phyloP scores from a whole-genome alignment of 2,329 filamentous ascomycete species.

The Ophiostoma himal-ulmi region DNA sequence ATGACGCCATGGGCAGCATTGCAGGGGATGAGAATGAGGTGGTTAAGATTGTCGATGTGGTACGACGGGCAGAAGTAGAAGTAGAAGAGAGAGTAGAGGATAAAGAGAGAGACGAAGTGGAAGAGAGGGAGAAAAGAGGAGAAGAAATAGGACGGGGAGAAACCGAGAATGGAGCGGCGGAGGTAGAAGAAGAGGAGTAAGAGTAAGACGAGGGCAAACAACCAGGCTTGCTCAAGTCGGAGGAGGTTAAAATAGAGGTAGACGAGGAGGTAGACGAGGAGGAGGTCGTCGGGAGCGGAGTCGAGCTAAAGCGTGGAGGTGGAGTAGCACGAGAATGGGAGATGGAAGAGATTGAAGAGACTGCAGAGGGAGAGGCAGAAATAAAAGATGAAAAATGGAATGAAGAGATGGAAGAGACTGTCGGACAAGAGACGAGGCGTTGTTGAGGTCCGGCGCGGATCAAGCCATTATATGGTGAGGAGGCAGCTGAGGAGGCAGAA shows the following conservation, averaged over 20 bases:
- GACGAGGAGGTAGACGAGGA: not conserved
- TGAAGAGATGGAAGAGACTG: not conserved
- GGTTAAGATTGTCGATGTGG: constrained; percentile 7
- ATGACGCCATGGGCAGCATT: constrained; percentile 39
- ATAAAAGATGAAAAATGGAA: constrained; percentile 9
- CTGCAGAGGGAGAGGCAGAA: not conserved
- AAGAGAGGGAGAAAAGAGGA: constrained; percentile 7
- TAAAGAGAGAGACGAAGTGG: constrained; percentile 4
- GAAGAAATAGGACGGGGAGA: constrained; percentile 8
- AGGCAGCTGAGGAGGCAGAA: constrained; percentile 13
- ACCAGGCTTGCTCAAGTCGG: constrained; percentile 6
- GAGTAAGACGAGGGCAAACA: not conserved
- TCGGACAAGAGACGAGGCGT: constrained; percentile 1
- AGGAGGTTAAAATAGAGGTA: not conserved
- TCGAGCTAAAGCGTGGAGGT: constrained; percentile 11
- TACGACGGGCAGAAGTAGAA: not conserved
- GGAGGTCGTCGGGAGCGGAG: constrained; percentile 14
- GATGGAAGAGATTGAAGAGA: not conserved
- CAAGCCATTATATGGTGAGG: constrained; percentile 26
- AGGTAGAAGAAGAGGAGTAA: not conserved
- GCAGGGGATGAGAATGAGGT: constrained; percentile 24
- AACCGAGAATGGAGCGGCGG: constrained; percentile 8
- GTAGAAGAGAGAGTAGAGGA: constrained; percentile 15
- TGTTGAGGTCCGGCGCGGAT: constrained; percentile 21
- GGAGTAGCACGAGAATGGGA: constrained; percentile 14